Evolutionary conservation across 306 rosid genomes (phyloP), one percentile per base, ranked within the genome.

Genomic region (Arachis stenosperma): DNA sequence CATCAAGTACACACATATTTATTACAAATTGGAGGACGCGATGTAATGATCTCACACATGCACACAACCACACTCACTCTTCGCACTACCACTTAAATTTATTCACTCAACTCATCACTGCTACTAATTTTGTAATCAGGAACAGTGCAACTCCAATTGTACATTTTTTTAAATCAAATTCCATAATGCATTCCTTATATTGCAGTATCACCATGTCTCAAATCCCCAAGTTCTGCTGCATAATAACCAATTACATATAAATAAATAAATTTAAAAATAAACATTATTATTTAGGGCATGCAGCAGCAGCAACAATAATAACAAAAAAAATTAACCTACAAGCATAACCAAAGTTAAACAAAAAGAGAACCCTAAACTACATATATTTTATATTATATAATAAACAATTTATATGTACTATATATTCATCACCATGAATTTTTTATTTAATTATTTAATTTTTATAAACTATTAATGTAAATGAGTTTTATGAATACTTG

Each of bases 1-100:
- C 80, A 55, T 78, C 74, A 78, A 73, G 80, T 82, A 77, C 85
- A 77, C 57, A 47, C 73, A 73, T 73, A 73, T 81, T 81, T 81
- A 81, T 82, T 77, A 62, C 85, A 82, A 73, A 55, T 62, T 76
- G 63, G 29, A 81, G 27, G 27, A 22, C 27, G 27, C 62, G n/a
- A 63, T 77, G 78, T 67, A 51, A 57, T 67, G 76, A 69, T 71
- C 78, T 59, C 63, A 51, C 47, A 47, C 52, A 47, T 14, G 15
- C 52, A 6, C 12, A 5, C 3, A 2, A 11, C 3, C 52, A 12
- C 52, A 8, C 10, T 63, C 17, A 50, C 62, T 22, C 3, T 53
- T 42, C 15, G 17, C 59, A 42, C 75, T 62, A 50, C 71, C 37
- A 33, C 77, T 64, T 53, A 69, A 55, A 47, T 22, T 22, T 41